phyloP scores from a whole-genome alignment of 805 yeast genomes.

The Spathaspora girioi region DNA sequence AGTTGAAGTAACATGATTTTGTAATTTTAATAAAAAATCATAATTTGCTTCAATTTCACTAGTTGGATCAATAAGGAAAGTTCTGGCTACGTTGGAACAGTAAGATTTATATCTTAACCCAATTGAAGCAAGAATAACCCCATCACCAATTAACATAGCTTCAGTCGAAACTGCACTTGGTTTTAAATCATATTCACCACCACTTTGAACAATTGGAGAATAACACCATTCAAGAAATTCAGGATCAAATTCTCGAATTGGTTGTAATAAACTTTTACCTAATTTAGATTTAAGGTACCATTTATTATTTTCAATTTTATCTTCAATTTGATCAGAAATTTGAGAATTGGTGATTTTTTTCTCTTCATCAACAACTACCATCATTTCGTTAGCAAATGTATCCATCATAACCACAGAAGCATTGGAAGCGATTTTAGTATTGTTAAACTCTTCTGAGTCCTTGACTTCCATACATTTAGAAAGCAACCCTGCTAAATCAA shows the following conservation, averaged over 20 bases:
- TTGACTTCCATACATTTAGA: slow-evolving; percentile 60
- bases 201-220: slow-evolving; percentile 86
- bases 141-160: slow-evolving; percentile 58
- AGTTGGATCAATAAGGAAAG: slow-evolving; percentile 87
- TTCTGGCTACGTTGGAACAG: slow-evolving; percentile 83
- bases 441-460: slow-evolving; percentile 72
- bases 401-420: slow-evolving; percentile 78
- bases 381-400: slow-evolving; percentile 82
- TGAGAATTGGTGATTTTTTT: slow-evolving; percentile 66
- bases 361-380: slow-evolving; percentile 83
- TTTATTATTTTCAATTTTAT: slow-evolving; percentile 69
- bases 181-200: slow-evolving; percentile 76
- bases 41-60: slow-evolving; percentile 74
- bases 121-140: slow-evolving; percentile 77
- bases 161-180: slow-evolving; percentile 78
- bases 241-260: slow-evolving; percentile 59
- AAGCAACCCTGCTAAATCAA: slow-evolving; percentile 53
- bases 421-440: slow-evolving; percentile 67
- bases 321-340: slow-evolving; percentile 73
- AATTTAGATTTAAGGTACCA: slow-evolving; percentile 53
- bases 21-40: slow-evolving; percentile 68
- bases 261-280: slow-evolving; percentile 53
- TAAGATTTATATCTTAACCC: slow-evolving; percentile 87
- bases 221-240: slow-evolving; percentile 88
- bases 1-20: slow-evolving; percentile 52